Evolutionary conservation across 148 eudicot genomes (phyloP).

Genomic region (Dianthus caryophyllus): DNA sequence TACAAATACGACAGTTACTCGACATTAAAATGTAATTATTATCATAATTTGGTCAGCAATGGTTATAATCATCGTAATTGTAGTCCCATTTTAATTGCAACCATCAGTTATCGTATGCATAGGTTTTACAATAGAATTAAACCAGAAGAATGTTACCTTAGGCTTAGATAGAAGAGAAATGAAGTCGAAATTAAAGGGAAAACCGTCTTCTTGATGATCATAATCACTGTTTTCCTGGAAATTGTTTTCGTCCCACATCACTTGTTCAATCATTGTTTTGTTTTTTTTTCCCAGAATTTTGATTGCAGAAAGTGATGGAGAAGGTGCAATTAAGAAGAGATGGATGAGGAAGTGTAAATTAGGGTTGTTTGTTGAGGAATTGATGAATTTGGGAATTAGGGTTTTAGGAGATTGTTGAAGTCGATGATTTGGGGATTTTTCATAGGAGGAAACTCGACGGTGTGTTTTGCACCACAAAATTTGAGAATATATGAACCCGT

Average conservation of each 20-base stretch:
- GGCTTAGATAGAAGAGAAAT: conserved; percentile 56
- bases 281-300: neutral
- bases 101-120: no score
- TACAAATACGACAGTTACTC: no score
- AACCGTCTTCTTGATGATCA: conserved; percentile 28
- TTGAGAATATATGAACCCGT: neutral
- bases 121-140: no score
- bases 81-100: no score
- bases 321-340: no score
- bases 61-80: no score
- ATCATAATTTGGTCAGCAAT: no score
- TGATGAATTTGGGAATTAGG: neutral
- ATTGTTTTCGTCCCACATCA: conserved; percentile 50
- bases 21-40: no score
- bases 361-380: neutral
- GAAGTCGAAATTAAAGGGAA: conserved; percentile 56
- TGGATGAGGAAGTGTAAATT: neutral
- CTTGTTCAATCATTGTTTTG: conserved; percentile 19
- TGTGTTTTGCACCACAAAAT: conserved; percentile 18
- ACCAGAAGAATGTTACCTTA: no score
- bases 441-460: conserved; percentile 4
- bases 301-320: neutral
- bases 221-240: conserved; percentile 20
- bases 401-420: conserved; percentile 3
- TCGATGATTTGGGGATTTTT: conserved; percentile 2